Conservation (phyloP, 2,329 filamentous ascomycete genomes). For the Albophoma yamanashiensis region DNA sequence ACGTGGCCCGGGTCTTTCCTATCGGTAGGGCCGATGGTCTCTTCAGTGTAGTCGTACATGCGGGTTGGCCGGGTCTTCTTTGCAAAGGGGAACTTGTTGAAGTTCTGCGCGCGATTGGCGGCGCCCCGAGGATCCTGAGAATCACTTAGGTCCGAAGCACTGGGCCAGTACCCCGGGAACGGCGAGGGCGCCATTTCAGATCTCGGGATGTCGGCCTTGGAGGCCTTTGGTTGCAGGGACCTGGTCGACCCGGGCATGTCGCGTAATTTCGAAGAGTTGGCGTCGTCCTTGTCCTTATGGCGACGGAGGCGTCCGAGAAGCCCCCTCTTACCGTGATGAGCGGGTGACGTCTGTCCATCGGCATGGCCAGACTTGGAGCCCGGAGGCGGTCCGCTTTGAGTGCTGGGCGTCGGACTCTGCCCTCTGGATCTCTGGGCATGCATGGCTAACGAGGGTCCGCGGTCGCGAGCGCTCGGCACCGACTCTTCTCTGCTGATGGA, state of each 20-base stretch:
- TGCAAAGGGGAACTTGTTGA: constrained; percentile 53
- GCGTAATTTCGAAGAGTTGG: constrained; percentile 27
- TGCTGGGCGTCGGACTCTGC: constrained; percentile 73
- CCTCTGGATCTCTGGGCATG: constrained; percentile 47
- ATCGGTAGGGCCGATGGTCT: constrained; percentile 50
- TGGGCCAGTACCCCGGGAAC: constrained; percentile 19
- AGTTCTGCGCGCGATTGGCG: constrained; percentile 34
- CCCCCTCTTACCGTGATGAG: constrained; percentile 39
- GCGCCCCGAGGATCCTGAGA: constrained; percentile 16
- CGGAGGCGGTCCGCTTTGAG: constrained; percentile 43
- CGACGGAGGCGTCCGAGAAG: constrained; percentile 39
- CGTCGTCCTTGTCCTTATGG: constrained; percentile 45
- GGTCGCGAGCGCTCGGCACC: constrained; percentile 38
- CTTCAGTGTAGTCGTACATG: constrained; percentile 41
- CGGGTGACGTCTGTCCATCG: constrained; percentile 50
- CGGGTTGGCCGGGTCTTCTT: constrained; percentile 41
- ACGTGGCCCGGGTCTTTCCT: constrained; percentile 48
- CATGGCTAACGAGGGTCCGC: constrained; percentile 33
- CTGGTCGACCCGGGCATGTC: constrained; percentile 41
- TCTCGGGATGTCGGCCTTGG: constrained; percentile 34
- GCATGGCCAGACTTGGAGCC: constrained; percentile 36
- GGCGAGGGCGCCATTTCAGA: constrained; percentile 27
- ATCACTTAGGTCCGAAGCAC: constrained; percentile 17
- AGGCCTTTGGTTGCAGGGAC: constrained; percentile 40
- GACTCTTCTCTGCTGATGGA: constrained; percentile 63